Conservation (phyloP, 257 asterid genomes). For the Gentiana dahurica region DNA sequence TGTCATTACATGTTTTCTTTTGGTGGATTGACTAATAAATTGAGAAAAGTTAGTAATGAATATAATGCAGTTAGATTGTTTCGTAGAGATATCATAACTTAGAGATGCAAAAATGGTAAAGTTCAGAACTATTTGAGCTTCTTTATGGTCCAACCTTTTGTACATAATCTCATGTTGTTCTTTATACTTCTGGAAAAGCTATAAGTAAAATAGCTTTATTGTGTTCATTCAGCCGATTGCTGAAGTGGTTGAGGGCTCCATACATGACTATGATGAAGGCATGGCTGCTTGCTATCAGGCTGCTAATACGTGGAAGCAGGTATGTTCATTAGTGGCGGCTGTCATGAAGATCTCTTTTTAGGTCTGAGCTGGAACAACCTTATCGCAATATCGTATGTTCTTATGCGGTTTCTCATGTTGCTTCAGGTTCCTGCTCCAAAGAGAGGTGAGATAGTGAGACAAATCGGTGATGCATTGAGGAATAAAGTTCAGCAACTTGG, state of each 20-base stretch:
- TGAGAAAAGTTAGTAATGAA: too few relatives aligned
- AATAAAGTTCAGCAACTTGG: constrained; percentile 78
- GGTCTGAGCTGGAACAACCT: not conserved
- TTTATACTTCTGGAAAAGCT: not conserved
- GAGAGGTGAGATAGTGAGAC: constrained; percentile 98
- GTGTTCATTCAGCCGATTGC: constrained; percentile 52
- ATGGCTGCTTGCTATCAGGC: constrained; percentile 67
- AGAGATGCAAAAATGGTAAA: too few relatives aligned
- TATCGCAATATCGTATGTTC: too few relatives aligned
- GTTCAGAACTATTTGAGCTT: too few relatives aligned
- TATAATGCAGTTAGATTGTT: too few relatives aligned
- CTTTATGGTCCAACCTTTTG: not conserved
- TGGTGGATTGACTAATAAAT: too few relatives aligned
- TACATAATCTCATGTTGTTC: not conserved
- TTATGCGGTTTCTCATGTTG: constrained; percentile 9
- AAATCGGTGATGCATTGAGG: constrained; percentile 95
- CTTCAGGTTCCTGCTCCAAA: constrained; percentile 92
- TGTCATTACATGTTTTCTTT: too few relatives aligned
- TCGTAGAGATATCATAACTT: too few relatives aligned
- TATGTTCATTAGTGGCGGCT: constrained; percentile 10
- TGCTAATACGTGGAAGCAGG: constrained; percentile 95
- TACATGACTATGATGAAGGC: constrained; percentile 82
- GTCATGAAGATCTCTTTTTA: not conserved
- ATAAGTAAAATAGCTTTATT: too few relatives aligned
- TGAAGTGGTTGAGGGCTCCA: constrained; percentile 69